Conservation (phyloP, 306 rosid genomes). For the Leucaena leucocephala region DNA sequence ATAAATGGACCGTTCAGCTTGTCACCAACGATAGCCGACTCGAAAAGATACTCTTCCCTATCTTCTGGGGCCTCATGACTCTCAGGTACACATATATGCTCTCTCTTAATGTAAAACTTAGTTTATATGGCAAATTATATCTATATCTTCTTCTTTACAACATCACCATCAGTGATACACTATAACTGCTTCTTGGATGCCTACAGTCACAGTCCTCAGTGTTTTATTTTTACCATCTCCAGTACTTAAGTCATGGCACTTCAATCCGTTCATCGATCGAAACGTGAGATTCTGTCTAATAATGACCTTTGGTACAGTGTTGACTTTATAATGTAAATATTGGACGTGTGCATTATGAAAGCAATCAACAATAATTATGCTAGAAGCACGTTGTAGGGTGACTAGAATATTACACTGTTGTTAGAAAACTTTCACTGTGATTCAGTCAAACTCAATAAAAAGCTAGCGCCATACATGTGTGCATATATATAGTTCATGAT, state of each 20-base stretch:
- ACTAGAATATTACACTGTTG: too few relatives aligned
- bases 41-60: slow-evolving; percentile 85
- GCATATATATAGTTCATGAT: background rate
- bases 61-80: slow-evolving; percentile 98
- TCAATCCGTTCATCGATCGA: background rate
- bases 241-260: background rate
- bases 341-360: background rate
- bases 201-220: background rate
- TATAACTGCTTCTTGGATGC: background rate
- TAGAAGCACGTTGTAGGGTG: too few relatives aligned
- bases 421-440: background rate
- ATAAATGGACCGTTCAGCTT: slow-evolving; percentile 85
- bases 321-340: background rate
- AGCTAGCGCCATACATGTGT: background rate
- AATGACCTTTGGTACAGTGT: background rate
- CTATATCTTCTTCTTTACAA: background rate
- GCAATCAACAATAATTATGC: too few relatives aligned
- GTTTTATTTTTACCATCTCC: background rate
- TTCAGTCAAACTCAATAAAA: background rate
- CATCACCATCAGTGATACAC: background rate
- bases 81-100: slow-evolving; percentile 51
- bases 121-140: too few relatives aligned
- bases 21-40: slow-evolving; percentile 72
- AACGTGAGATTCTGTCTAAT: background rate
- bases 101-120: too few relatives aligned